These are phyloP conservation scores for Hymenoscyphus salicellus DNA, from an alignment of 2,329 filamentous ascomycete genomes.

Conservation along the genomic window DNA sequence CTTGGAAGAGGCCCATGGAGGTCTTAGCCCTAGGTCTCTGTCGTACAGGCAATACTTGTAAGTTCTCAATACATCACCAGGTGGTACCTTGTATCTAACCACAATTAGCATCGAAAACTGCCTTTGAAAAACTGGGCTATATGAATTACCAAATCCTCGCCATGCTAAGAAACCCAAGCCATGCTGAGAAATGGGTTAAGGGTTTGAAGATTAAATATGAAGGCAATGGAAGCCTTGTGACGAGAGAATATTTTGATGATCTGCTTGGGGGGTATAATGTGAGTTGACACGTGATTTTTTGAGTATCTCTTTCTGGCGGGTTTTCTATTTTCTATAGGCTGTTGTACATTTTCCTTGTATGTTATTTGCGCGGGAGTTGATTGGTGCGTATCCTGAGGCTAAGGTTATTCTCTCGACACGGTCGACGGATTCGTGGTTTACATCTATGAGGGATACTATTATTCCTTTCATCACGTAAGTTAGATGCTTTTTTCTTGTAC, in stretches of 20 bases:
- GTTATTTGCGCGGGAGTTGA: constrained; percentile 31
- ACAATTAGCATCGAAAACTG: not conserved
- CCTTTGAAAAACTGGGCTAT: not conserved
- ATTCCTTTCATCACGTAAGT: not conserved
- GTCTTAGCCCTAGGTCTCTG: not conserved
- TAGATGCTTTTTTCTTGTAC: too few relatives aligned
- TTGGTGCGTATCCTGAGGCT: constrained; percentile 18
- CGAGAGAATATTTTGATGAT: not conserved
- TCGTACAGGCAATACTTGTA: not conserved
- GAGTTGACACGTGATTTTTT: not conserved
- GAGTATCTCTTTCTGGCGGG: not conserved
- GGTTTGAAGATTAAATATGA: constrained; percentile 3
- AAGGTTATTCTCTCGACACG: constrained; percentile 12
- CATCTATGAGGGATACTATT: not conserved
- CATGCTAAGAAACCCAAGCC: not conserved
- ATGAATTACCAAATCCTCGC: not conserved
- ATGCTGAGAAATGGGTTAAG: not conserved
- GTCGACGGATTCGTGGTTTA: not conserved
- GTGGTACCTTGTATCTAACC: too few relatives aligned
- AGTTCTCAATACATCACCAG: not conserved
- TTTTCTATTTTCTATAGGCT: not conserved
- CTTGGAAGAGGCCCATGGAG: too few relatives aligned
- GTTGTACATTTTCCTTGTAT: constrained; percentile 7
- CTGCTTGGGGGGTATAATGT: constrained; percentile 4
- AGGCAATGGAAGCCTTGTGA: not conserved